These are phyloP conservation scores for Coniella vitis DNA, from an alignment of 2,329 filamentous ascomycete genomes.

Conservation along the genomic window DNA sequence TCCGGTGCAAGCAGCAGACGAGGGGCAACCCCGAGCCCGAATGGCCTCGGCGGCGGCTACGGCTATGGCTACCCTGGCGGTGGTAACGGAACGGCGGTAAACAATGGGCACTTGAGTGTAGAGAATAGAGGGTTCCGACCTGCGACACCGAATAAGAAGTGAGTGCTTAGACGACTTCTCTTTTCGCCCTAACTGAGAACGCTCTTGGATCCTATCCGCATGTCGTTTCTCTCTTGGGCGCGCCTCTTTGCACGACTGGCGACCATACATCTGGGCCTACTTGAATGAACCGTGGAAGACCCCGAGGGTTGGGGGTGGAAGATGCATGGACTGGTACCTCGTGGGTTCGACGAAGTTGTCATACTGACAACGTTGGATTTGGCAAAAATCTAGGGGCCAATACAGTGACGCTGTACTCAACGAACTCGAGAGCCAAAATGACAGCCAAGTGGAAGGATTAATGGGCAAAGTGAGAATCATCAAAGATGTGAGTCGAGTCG, in stretches of 20 bases:
- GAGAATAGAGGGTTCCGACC: constrained; percentile 45
- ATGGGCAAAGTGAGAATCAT: constrained; percentile 81
- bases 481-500: constrained; percentile 63
- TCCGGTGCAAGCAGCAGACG: constrained; percentile 37
- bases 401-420: constrained; percentile 89
- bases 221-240: too few species aligned
- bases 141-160: constrained; percentile 67
- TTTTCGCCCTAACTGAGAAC: background rate
- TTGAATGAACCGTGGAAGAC: too few species aligned
- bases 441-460: constrained; percentile 83
- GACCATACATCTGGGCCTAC: too few species aligned
- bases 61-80: constrained; percentile 46
- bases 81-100: constrained; percentile 19
- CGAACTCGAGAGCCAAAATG: constrained; percentile 93
- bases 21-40: constrained; percentile 39
- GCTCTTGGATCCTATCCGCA: too few species aligned
- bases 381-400: constrained; percentile 58
- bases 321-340: too few species aligned
- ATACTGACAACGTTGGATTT: constrained; percentile 1
- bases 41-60: constrained; percentile 31
- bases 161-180: constrained; percentile 21
- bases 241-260: too few species aligned
- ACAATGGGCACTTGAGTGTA: constrained; percentile 23
- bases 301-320: too few species aligned
- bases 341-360: too few species aligned